A percentile compares a stretch with the other conserved stretches of the same genome.
Evolutionary conservation across 2,329 filamentous ascomycete genomes (phyloP).

Genomic region (Remersonia thermophila): DNA sequence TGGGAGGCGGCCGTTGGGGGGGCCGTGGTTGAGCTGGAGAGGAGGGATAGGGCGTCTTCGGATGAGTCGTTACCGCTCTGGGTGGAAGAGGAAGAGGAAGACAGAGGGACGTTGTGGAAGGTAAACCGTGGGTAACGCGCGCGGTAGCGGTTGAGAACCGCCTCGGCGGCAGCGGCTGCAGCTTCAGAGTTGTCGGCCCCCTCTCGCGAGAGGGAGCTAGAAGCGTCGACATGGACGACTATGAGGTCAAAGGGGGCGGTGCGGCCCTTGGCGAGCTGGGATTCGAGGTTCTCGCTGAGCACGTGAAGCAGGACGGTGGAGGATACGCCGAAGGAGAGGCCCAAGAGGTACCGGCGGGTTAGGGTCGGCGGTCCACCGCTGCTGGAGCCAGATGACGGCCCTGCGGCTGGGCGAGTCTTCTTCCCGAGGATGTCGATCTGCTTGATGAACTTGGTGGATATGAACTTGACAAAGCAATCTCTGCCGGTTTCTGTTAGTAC

Average conservation of each 20-base stretch:
- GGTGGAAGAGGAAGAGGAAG: too few species aligned
- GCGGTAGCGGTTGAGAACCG: constrained; percentile 41
- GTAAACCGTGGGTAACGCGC: constrained; percentile 52
- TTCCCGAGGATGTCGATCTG: constrained; percentile 45
- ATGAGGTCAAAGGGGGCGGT: constrained; percentile 56
- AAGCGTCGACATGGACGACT: constrained; percentile 37
- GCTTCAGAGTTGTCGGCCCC: constrained; percentile 1
- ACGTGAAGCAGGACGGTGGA: constrained; percentile 68
- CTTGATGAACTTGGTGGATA: constrained; percentile 68
- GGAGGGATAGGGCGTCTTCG: too few species aligned
- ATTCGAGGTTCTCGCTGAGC: constrained; percentile 55
- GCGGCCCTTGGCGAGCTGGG: constrained; percentile 51
- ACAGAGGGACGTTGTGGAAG: constrained; percentile 50
- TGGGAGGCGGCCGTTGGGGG: constrained; percentile 56
- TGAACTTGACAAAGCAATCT: constrained; percentile 65
- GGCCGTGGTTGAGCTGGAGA: constrained; percentile 34
- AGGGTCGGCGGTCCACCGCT: constrained; percentile 15
- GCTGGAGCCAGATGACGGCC: neutral
- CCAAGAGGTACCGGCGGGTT: constrained; percentile 51
- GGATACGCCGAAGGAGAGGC: constrained; percentile 71
- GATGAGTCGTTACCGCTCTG: too few species aligned
- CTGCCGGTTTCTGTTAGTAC: constrained; percentile 26
- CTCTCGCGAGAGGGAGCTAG: neutral
- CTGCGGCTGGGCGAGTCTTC: constrained; percentile 27
- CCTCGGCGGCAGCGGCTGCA: constrained; percentile 27